A percentile compares a stretch with the other conserved stretches of the same genome.
phyloP scores from a whole-genome alignment of 2,329 filamentous ascomycete genomes.

The Beauveria scarabaeidicola region DNA sequence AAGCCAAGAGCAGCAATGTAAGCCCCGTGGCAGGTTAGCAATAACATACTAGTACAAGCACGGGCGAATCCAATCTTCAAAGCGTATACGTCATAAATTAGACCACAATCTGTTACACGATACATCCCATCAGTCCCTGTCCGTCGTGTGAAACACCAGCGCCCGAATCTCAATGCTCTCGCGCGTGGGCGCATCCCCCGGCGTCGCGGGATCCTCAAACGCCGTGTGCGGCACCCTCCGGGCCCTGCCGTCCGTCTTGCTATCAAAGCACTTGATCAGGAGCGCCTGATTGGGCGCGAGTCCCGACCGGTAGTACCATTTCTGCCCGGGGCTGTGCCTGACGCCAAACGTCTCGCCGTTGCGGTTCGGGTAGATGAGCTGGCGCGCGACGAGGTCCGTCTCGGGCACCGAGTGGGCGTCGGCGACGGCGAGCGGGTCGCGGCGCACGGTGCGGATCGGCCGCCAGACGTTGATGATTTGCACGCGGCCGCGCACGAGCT shows the following conservation, averaged over 20 bases:
- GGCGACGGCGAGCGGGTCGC: slow-evolving; percentile 46
- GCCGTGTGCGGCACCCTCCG: slow-evolving; percentile 47
- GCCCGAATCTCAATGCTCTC: slow-evolving; percentile 52
- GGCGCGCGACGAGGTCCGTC: slow-evolving; percentile 38
- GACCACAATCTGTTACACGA: background rate
- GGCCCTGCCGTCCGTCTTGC: slow-evolving; percentile 44
- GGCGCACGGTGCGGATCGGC: slow-evolving; percentile 40
- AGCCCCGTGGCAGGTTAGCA: no score
- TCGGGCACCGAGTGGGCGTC: slow-evolving; percentile 42
- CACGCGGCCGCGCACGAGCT: slow-evolving; percentile 35
- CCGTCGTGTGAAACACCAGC: slow-evolving; percentile 42
- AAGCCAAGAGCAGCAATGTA: no score
- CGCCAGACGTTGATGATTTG: slow-evolving; percentile 49
- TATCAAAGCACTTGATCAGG: slow-evolving; percentile 55
- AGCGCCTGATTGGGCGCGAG: slow-evolving; percentile 46
- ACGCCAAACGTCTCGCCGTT: slow-evolving; percentile 41
- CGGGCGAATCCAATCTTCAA: background rate
- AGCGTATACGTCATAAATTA: background rate
- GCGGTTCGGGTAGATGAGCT: slow-evolving; percentile 42
- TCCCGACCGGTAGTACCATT: slow-evolving; percentile 45
- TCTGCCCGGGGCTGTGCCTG: slow-evolving; percentile 31
- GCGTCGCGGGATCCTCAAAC: slow-evolving; percentile 37
- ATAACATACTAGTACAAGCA: background rate
- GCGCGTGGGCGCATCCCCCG: slow-evolving; percentile 36
- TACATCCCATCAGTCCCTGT: slow-evolving; percentile 20